phyloP scores from a whole-genome alignment of 257 asterid species.

The Verbascum thapsus region DNA sequence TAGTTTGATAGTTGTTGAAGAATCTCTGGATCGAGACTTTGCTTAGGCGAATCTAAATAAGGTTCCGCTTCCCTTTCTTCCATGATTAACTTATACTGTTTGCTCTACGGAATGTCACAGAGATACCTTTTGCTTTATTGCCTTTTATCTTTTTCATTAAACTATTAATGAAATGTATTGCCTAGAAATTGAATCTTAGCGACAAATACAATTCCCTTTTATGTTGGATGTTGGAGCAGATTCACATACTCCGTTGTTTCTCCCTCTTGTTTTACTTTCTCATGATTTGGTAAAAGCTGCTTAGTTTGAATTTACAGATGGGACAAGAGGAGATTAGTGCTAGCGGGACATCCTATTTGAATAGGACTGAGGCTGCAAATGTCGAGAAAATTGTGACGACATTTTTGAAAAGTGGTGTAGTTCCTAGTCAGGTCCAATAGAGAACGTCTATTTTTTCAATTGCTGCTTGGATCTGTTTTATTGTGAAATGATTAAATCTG shows the following conservation, averaged over 20 bases:
- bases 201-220: neutral
- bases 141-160: neutral
- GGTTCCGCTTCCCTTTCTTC: slow-evolving; percentile 4
- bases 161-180: neutral
- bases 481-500: slow-evolving; percentile 19
- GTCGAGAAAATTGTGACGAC: slow-evolving; percentile 97
- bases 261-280: slow-evolving; percentile 20
- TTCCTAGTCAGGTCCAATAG: slow-evolving; percentile 82
- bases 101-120: neutral
- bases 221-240: too few relatives aligned
- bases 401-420: slow-evolving; percentile 95
- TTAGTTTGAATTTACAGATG: slow-evolving; percentile 58
- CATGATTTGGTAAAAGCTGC: slow-evolving; percentile 17
- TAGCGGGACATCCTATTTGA: slow-evolving; percentile 93
- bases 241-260: slow-evolving; percentile 1
- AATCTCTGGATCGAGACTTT: too few relatives aligned
- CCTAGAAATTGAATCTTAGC: slow-evolving; percentile 4
- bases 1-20: slow-evolving; percentile 16
- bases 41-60: slow-evolving; percentile 20
- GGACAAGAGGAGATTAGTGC: slow-evolving; percentile 99
- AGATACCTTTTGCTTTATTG: slow-evolving; percentile 8
- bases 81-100: slow-evolving; percentile 7
- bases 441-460: slow-evolving; percentile 17
- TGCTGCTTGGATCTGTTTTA: slow-evolving; percentile 22
- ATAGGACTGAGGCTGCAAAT: slow-evolving; percentile 96